Evolutionary conservation across 495 filamentous ascomycete species (phyloP).

Genomic region (Pseudotulostoma volvatum): DNA sequence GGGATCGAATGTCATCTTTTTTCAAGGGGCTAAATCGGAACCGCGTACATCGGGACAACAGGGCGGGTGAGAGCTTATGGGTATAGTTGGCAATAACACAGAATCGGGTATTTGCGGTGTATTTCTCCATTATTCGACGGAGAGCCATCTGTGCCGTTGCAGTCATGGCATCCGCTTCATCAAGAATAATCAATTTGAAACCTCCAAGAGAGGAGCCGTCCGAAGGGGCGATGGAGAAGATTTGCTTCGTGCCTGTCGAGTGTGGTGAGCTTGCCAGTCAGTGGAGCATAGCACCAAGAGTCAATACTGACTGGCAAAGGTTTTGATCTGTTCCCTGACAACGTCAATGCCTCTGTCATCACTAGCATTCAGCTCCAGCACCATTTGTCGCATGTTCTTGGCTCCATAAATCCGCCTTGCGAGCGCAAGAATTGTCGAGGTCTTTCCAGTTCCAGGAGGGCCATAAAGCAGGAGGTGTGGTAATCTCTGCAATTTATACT

Average conservation of each 20-base stretch:
- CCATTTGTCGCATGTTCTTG: conserved; percentile 94
- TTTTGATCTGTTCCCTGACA: conserved; percentile 97
- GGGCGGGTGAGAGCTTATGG: conserved; percentile 89
- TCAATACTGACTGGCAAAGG: conserved; percentile 56
- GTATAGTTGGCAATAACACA: conserved; percentile 99
- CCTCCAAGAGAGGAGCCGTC: conserved; percentile 40
- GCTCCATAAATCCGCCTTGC: conserved; percentile 82
- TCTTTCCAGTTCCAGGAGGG: conserved; percentile 92
- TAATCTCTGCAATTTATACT: conserved; percentile 38
- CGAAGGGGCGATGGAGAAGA: conserved; percentile 39
- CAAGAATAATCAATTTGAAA: conserved; percentile 93
- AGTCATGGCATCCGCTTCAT: conserved; percentile 98
- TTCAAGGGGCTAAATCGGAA: conserved; percentile 94
- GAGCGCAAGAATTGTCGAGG: conserved; percentile 82
- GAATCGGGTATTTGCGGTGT: conserved; percentile 94
- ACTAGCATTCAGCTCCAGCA: conserved; percentile 89
- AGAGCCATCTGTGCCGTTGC: conserved; percentile 93
- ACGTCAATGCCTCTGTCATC: conserved; percentile 98
- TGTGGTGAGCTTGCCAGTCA: neutral
- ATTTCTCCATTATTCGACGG: conserved; percentile 96
- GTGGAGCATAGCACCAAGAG: neutral
- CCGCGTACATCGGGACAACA: conserved; percentile 83
- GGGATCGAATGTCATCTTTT: conserved; percentile 58
- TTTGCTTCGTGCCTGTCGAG: conserved; percentile 42
- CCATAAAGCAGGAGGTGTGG: conserved; percentile 97